phyloP scores from a whole-genome alignment of 2,329 filamentous ascomycete species.

The Paraconiothyrium sp. region DNA sequence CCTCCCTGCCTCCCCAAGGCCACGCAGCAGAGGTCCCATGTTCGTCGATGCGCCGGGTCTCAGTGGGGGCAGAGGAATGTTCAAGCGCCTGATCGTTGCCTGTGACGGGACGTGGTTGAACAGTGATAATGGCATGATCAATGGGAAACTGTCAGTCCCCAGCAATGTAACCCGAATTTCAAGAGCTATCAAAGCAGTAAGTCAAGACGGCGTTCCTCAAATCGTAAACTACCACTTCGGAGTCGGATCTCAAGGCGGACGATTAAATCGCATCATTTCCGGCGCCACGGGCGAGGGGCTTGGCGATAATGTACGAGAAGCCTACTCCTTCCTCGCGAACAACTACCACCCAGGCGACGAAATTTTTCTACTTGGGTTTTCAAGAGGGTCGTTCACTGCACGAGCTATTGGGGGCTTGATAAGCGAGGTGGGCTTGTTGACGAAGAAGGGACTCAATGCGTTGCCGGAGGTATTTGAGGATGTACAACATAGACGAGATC shows the following conservation, averaged over 20 bases:
- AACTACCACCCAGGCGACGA: constrained; percentile 63
- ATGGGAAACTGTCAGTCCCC: constrained; percentile 54
- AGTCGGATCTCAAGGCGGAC: constrained; percentile 56
- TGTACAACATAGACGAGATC: constrained; percentile 55
- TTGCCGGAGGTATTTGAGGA: constrained; percentile 59
- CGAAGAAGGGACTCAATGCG: constrained; percentile 56
- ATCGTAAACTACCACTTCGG: constrained; percentile 62
- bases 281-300: constrained; percentile 57
- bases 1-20: constrained; percentile 29
- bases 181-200: constrained; percentile 59
- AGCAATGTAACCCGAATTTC: constrained; percentile 62
- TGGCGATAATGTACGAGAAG: constrained; percentile 58
- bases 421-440: constrained; percentile 58
- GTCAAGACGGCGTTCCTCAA: constrained; percentile 59
- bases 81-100: constrained; percentile 52
- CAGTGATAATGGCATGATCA: constrained; percentile 57
- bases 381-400: constrained; percentile 58
- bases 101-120: constrained; percentile 61
- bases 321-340: constrained; percentile 61
- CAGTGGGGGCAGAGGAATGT: constrained; percentile 49
- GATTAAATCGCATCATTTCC: constrained; percentile 53
- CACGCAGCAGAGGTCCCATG: constrained; percentile 36
- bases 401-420: constrained; percentile 55
- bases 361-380: constrained; percentile 60
- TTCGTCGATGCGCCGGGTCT: constrained; percentile 42